These are phyloP conservation scores for Amaranthus hypochondriacus DNA, from an alignment of 148 eudicot genomes.

Conservation along the genomic window DNA sequence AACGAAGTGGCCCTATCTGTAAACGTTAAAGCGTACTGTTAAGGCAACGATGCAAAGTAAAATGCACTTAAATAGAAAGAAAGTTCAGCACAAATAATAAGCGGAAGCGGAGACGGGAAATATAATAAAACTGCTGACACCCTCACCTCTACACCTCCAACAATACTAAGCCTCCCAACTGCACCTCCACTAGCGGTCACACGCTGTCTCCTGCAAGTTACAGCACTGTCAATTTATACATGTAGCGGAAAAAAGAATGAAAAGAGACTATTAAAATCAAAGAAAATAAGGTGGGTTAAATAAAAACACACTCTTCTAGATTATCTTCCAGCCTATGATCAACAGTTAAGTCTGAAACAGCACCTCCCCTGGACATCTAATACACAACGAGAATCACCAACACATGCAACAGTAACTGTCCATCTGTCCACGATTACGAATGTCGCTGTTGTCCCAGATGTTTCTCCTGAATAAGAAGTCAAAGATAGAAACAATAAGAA, in stretches of 20 bases:
- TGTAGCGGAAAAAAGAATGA: background rate
- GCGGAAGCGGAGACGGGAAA: background rate
- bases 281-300: background rate
- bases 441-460: constrained; percentile 89
- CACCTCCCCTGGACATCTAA: constrained; percentile 74
- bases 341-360: constrained; percentile 62
- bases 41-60: background rate
- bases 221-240: background rate
- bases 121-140: background rate
- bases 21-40: constrained; percentile 8
- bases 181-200: constrained; percentile 87
- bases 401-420: constrained; percentile 89
- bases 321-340: constrained; percentile 92
- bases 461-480: constrained; percentile 46
- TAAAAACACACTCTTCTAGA: constrained; percentile 56
- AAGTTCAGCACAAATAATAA: background rate
- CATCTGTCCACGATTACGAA: constrained; percentile 79
- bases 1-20: constrained; percentile 86
- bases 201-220: constrained; percentile 60
- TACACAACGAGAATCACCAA: constrained; percentile 88
- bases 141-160: constrained; percentile 68
- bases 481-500: background rate
- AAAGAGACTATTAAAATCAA: background rate
- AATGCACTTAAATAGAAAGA: background rate
- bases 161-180: constrained; percentile 79